phyloP scores from a whole-genome alignment of 2,329 filamentous ascomycete genomes.

The Stagonosporopsis tanaceti region DNA sequence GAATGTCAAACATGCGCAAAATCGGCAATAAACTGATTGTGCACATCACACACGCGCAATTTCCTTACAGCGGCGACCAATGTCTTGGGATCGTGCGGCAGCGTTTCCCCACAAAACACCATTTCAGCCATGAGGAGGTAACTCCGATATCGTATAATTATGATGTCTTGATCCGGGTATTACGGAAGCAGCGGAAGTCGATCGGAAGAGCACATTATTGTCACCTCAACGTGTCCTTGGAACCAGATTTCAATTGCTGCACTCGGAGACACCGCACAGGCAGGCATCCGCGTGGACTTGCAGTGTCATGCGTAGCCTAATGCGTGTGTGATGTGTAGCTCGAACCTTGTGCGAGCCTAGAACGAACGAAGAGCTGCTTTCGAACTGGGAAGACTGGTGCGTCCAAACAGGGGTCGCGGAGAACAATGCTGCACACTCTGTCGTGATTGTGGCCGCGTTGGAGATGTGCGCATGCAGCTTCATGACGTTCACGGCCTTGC shows the following conservation, averaged over 20 bases:
- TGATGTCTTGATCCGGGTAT: constrained; percentile 14
- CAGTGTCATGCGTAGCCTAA: neutral
- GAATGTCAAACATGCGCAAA: constrained; percentile 2
- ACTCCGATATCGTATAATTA: constrained; percentile 7
- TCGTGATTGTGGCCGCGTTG: neutral
- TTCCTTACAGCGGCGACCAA: constrained; percentile 12
- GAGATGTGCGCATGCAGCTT: neutral
- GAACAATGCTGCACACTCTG: constrained; percentile 7
- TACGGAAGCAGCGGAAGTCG: constrained; percentile 6
- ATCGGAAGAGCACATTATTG: neutral
- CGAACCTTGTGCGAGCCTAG: constrained; percentile 8
- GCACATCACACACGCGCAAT: constrained; percentile 4
- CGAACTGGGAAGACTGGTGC: neutral
- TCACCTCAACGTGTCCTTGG: neutral
- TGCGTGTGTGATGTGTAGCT: constrained; percentile 4
- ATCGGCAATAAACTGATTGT: constrained; percentile 9
- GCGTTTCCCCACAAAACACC: constrained; percentile 10
- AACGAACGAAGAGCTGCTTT: constrained; percentile 8
- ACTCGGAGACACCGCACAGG: neutral
- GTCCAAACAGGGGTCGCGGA: neutral
- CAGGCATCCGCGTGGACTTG: constrained; percentile 1
- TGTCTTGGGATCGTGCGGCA: constrained; percentile 7
- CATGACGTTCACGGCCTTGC: neutral
- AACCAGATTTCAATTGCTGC: neutral
- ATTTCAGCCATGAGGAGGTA: constrained; percentile 10